phyloP scores from a whole-genome alignment of 1,284 basidiomycete species.

The Kalmanozyma brasiliensis region DNA sequence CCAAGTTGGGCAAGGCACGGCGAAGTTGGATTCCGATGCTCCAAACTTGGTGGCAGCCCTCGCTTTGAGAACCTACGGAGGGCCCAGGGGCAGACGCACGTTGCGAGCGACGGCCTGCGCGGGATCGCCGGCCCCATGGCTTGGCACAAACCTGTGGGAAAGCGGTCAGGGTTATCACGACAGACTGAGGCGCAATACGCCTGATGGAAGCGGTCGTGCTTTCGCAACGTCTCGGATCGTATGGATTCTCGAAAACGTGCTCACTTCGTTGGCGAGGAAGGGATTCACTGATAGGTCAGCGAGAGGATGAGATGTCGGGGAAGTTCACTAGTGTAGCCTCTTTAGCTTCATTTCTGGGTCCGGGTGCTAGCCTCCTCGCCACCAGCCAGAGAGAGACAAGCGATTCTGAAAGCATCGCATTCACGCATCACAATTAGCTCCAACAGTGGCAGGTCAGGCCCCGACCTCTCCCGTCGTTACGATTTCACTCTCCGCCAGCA shows the following conservation, averaged over 20 bases:
- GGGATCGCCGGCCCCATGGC: constrained; percentile 17
- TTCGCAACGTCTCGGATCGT: constrained; percentile 4
- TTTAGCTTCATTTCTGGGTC: constrained; percentile 7
- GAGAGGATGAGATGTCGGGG: constrained; percentile 12
- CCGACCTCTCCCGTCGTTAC: neutral
- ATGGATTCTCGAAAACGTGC: constrained; percentile 16
- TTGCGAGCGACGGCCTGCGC: constrained; percentile 19
- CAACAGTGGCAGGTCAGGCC: too few relatives aligned
- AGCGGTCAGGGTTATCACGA: neutral
- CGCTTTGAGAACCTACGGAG: constrained; percentile 3
- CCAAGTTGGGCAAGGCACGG: too few relatives aligned
- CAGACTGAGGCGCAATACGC: too few relatives aligned
- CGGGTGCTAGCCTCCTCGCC: too few relatives aligned
- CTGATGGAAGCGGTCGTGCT: neutral
- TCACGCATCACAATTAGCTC: too few relatives aligned
- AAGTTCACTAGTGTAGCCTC: constrained; percentile 4
- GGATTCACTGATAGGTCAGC: constrained; percentile 2
- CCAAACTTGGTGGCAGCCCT: too few relatives aligned
- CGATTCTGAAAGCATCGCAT: too few relatives aligned
- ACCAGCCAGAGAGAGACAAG: too few relatives aligned
- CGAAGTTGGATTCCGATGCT: too few relatives aligned
- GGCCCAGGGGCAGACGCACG: neutral
- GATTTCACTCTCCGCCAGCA: too few relatives aligned
- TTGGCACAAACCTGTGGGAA: constrained; percentile 6
- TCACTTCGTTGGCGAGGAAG: neutral